Evolutionary conservation across 2,329 filamentous ascomycete genomes (phyloP), one percentile per base, ranked within the genome.

Genomic region (Ophioceras dolichostomum): DNA sequence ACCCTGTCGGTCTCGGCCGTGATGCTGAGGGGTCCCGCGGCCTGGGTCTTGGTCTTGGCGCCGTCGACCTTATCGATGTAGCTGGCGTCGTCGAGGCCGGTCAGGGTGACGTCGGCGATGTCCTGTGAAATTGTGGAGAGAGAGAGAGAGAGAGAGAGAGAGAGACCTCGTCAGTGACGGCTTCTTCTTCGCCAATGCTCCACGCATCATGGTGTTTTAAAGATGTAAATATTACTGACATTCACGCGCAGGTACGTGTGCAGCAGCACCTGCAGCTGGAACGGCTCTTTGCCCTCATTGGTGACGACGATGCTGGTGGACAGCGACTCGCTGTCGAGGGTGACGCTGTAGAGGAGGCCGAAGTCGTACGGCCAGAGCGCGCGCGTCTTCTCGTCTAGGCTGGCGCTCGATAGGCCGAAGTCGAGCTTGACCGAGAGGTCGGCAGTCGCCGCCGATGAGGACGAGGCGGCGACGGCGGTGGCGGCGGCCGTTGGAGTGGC

Each of bases 301-400:
- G 84, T 83, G 39, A 96, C 79, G 44, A 89, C 82, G 40, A 98
- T 67, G 43, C 80, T 79, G 3, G 89, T 94, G 53, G 77, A 77
- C 54, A 98, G 64, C 26, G 73, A 77, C 26, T 81, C 78, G 47
- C 73, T 77, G 44, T 76, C 76, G 46, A 98, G 65, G 3, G 84
- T 94, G 41, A 98, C 86, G 51, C 83, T 93, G 68, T 98, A 98
- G 39, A 95, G 81, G 36, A 96, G 70, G 4, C 82, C 83, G 57
- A 98, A 98, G 44, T 83, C 77, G 54, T 81, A 82, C 3, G 83
- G 80, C 91, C 91, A 98, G 18, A 79, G 72, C 49, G 73, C 71
- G 53, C 73, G 76, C 47, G 73, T 71, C 31, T 79, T 72, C 1
- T 79, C 76, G 46, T 71, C 73, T 40, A 96, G 66, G 53, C 79